Evolutionary conservation across 2,329 filamentous ascomycete species (phyloP).

Genomic region (Bipolaris gigantea): DNA sequence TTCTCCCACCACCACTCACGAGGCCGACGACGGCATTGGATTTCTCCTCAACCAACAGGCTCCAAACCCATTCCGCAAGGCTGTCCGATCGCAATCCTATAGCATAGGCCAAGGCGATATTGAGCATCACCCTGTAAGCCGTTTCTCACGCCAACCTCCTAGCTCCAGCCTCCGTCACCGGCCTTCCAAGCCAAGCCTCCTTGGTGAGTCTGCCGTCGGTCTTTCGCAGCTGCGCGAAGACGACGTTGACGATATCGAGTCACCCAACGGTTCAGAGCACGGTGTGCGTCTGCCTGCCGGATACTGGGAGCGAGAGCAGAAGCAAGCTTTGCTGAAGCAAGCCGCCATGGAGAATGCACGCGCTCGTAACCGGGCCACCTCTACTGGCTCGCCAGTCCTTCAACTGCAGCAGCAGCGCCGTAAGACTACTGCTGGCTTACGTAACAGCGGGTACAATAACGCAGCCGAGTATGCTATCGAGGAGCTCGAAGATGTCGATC

Average conservation of each 20-base stretch:
- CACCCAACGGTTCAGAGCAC: constrained; percentile 59
- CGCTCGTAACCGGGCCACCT: constrained; percentile 35
- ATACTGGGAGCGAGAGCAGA: constrained; percentile 40
- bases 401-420: constrained; percentile 29
- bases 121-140: constrained; percentile 46
- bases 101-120: constrained; percentile 86
- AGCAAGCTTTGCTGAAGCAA: constrained; percentile 41
- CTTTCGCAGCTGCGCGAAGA: constrained; percentile 42
- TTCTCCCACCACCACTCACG: constrained; percentile 37
- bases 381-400: constrained; percentile 32
- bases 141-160: constrained; percentile 52
- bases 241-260: constrained; percentile 66
- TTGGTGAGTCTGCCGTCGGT: constrained; percentile 58
- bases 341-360: constrained; percentile 43
- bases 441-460: constrained; percentile 61
- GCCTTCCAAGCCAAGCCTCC: constrained; percentile 75
- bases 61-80: constrained; percentile 87
- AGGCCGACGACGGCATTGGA: constrained; percentile 54
- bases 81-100: constrained; percentile 93
- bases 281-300: constrained; percentile 46
- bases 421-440: constrained; percentile 53
- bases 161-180: constrained; percentile 66
- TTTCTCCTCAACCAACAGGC: constrained; percentile 53
- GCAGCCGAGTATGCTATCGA: constrained; percentile 70
- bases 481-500: constrained; percentile 67